Base-by-base conservation (phyloP, 495 filamentous ascomycete genomes). In the Penicillium fimorum region DNA sequence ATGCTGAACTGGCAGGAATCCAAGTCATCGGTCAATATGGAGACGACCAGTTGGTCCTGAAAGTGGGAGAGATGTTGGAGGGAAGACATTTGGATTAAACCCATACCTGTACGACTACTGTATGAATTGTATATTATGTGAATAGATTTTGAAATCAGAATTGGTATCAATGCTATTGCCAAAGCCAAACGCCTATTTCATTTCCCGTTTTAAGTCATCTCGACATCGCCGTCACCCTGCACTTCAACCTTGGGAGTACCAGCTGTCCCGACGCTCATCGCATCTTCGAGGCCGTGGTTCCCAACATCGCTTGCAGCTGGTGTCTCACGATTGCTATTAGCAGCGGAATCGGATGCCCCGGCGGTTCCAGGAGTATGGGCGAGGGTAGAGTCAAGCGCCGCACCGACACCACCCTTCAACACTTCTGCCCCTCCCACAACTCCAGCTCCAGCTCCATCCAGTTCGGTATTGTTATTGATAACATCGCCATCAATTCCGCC, bases 1-100 rank as follows among this genome's bases (percentile, higher is more conserved):
- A 70, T 12, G 57, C 47, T 5, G 65, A 67, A 22, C 68, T 83
- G 42, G 81, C 84, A 8, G 94, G 95, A 0, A 81, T 99, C 57
- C 94, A 99, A 69, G 70, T 97, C 8, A 86, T 97, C 57, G 91
- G 87, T 18, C 94, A 99, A 69, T 97, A 87, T 70, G 93, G 90
- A 35, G 88, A 95, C 61, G 94, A 98, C 74, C 79, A 83, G 30
- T 64, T 79, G 37, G 76, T 79, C 7, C 58, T 79, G 56, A 70
- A 66, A 37, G 71, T 76, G 33, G 75, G 68, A 7, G 73, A 74
- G 44, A 48, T 73, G 53, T 55, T 79, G 8, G 73, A 74, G 40
- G 65, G 69, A 17, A 35, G 50, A 42, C 49, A 51, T 42, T 48
- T 70, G 37, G 42, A 44, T 18, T 53, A 35, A 15, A 6, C 24